Evolutionary conservation across 2,329 filamentous ascomycete species (phyloP).

Genomic region (Elsinoe necatrix): DNA sequence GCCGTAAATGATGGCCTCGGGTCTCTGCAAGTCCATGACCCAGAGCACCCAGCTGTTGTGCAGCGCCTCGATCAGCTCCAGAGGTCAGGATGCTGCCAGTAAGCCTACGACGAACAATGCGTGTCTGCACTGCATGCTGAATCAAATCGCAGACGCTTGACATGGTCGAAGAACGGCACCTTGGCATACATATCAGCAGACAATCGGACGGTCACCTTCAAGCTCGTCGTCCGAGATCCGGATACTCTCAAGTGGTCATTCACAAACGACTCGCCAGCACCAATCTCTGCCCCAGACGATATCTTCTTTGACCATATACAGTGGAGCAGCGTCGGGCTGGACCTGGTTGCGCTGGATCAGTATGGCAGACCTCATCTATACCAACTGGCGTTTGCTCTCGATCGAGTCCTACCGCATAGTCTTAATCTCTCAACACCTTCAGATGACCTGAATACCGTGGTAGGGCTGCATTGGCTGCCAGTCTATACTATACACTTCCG

Average conservation of each 20-base stretch:
- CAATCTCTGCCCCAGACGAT: constrained; percentile 53
- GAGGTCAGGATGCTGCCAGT: constrained; percentile 72
- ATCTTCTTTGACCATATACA: constrained; percentile 68
- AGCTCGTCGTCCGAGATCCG: constrained; percentile 61
- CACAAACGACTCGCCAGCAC: constrained; percentile 61
- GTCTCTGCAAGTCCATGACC: constrained; percentile 45
- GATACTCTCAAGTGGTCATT: constrained; percentile 67
- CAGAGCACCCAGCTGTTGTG: constrained; percentile 57
- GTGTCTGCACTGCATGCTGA: background rate
- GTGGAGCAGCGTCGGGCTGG: constrained; percentile 69
- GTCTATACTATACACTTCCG: constrained; percentile 30
- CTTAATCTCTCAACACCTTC: constrained; percentile 58
- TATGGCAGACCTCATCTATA: constrained; percentile 70
- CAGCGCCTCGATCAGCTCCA: constrained; percentile 70
- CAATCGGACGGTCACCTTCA: constrained; percentile 61
- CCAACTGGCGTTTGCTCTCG: constrained; percentile 62
- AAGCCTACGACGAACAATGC: constrained; percentile 33
- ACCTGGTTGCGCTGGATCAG: constrained; percentile 75
- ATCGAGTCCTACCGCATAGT: constrained; percentile 57
- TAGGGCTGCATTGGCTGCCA: constrained; percentile 77
- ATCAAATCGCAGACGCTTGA: constrained; percentile 54
- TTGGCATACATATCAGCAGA: constrained; percentile 73
- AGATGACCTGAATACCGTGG: constrained; percentile 67
- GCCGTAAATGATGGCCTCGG: constrained; percentile 49
- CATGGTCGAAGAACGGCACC: constrained; percentile 81